Evolutionary conservation across 169 alveolate species (phyloP), one percentile per base, ranked within the genome.

Genomic region (Besnoitia besnoiti): DNA sequence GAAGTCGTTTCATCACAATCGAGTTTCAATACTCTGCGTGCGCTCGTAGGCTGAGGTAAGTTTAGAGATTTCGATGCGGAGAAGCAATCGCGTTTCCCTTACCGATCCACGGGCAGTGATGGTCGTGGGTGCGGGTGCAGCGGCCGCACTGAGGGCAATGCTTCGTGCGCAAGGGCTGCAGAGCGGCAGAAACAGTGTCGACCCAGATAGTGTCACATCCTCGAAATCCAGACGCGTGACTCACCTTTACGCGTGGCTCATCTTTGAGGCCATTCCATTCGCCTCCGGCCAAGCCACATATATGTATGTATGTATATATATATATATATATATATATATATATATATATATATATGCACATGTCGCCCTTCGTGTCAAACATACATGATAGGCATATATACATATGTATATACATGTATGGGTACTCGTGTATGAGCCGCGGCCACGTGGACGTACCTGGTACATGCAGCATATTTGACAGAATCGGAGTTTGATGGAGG

Each of bases 51-150:
- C n/a, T n/a, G n/a, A n/a, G n/a, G n/a, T n/a, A n/a, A n/a, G n/a
- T n/a, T n/a, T n/a, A n/a, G n/a, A n/a, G n/a, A n/a, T n/a, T n/a
- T n/a, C n/a, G n/a, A n/a, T n/a, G n/a, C n/a, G 37, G 87, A 77
- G 49, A 40, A 16, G n/a, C 44, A 7, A 19, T 35, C 44, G 8
- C n/a, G 82, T 27, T 39, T 27, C 49, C 12, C 80, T 37, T 44
- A 35, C 98, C 98, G 33, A 97, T 94, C 98, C 98, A 97, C 37
- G 99, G 99, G 90, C 99, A 97, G 89, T 97, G 99, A 91, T 97
- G 99, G 91, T 97, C 99, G 91, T 95, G 97, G 16, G 97, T 97
- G 14, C 97, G 96, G 5, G 97, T 96, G 90, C 99, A 97, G 85
- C 96, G 92, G 42, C 97, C 97, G 89, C 99, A 97, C 33, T 95